Evolutionary conservation across 805 yeast genomes (phyloP), one percentile per base, ranked within the genome.

Genomic region (Kazachstania martiniae): DNA sequence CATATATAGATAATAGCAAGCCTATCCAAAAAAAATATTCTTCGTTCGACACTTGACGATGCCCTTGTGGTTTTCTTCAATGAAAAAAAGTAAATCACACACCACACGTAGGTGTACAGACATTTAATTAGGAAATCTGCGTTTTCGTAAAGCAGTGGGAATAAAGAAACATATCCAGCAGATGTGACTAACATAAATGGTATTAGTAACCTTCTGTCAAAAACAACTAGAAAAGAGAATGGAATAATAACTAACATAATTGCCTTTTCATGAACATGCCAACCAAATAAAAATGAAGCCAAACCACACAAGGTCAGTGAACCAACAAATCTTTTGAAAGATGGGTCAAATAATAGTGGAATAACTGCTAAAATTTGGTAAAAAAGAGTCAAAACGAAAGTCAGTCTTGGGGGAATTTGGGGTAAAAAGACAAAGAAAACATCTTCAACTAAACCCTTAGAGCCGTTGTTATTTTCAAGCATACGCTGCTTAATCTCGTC

Each of bases 181-280:
- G 81, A 70, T 1, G 77, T 74, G 27, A 86, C 62, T 1, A 83
- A 65, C 49, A 77, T 70, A 54, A 78, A 91, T 1, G 89, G 70
- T 5, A 74, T 69, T 27, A 87, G 57, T 21, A 87, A 59, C 34
- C 93, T 67, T 37, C 78, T 68, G 49, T 85, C 95, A 24, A 70
- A 65, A 10, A 76, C 65, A 3, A 77, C 80, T 18, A 87, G 57
- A 51, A 91, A 77, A 5, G 91, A 69, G 54, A 84, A 76, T 1
- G 99, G 99, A 43, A 91, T 71, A 7, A 91, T 80, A 3, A 89
- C 78, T 14, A 87, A 56, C 66, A 91, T 68, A n/a, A 91, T 74
- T 0, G 97, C 97, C 66, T 91, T 91, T 58, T 91, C 98, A 60
- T 91, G 98, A 16, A 91, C 98, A 51, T 91, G 97, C 96, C 97